Evolutionary conservation across 106 monocot species (phyloP).

Genomic region (Platanthera zijinensis): DNA sequence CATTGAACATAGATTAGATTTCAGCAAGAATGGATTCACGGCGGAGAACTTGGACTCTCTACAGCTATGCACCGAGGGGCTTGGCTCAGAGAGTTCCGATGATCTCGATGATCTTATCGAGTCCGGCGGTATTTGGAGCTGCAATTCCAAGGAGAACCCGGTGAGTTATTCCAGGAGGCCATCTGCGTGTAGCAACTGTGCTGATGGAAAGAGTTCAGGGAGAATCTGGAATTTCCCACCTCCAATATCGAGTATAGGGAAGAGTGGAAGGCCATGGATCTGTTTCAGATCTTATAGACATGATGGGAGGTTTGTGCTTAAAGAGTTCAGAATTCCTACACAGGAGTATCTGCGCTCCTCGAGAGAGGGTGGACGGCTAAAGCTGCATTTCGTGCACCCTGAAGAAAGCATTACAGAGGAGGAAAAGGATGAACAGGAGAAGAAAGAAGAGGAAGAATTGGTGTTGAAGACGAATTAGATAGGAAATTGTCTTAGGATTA

Average conservation of each 20-base stretch:
- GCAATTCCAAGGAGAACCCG: too few relatives aligned
- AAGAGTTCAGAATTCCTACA: slow-evolving; percentile 45
- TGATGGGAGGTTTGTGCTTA: slow-evolving; percentile 65
- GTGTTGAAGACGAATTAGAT: too few relatives aligned
- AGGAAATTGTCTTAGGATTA: background rate
- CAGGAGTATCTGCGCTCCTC: slow-evolving; percentile 57
- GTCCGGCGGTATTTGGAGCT: slow-evolving; percentile 6
- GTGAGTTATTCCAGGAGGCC: background rate
- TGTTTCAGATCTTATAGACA: slow-evolving; percentile 35
- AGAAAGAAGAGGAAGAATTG: background rate
- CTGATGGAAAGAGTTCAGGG: background rate
- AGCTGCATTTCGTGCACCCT: slow-evolving; percentile 38
- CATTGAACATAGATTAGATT: background rate
- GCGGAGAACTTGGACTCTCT: slow-evolving; percentile 22
- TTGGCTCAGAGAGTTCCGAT: slow-evolving; percentile 71
- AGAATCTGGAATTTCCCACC: slow-evolving; percentile 35
- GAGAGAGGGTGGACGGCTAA: slow-evolving; percentile 53
- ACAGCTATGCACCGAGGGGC: slow-evolving; percentile 75
- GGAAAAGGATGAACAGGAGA: slow-evolving; percentile 8
- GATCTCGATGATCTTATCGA: slow-evolving; percentile 48
- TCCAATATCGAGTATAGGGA: slow-evolving; percentile 63
- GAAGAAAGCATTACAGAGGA: slow-evolving; percentile 13
- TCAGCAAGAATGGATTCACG: slow-evolving; percentile 7
- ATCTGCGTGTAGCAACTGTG: background rate
- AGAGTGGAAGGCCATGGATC: slow-evolving; percentile 53